Evolutionary conservation across 1,139 yeast species (phyloP).

Genomic region (Lodderomyces elongisporus): DNA sequence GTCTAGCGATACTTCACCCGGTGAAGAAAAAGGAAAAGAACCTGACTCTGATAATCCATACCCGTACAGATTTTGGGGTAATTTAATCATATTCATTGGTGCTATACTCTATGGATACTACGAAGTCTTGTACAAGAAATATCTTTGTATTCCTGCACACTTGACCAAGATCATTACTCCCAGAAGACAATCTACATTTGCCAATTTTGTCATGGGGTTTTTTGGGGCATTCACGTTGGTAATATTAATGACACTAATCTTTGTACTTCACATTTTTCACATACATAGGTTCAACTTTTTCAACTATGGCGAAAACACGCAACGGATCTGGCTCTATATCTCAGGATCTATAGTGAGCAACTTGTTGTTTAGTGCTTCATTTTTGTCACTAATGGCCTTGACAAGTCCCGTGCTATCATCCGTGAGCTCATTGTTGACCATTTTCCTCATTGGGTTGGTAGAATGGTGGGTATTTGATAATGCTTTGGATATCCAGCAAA

Average conservation of each 20-base stretch:
- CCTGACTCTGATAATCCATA: constrained; percentile 26
- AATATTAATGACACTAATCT: constrained; percentile 46
- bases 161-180: constrained; percentile 40
- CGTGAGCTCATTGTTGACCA: constrained; percentile 75
- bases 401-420: constrained; percentile 84
- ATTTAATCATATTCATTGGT: constrained; percentile 68
- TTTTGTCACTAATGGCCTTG: constrained; percentile 73
- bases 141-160: constrained; percentile 68
- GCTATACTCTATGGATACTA: constrained; percentile 80
- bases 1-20: background rate
- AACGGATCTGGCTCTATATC: constrained; percentile 40
- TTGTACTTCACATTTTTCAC: constrained; percentile 49
- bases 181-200: constrained; percentile 43
- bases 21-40: constrained; percentile 23
- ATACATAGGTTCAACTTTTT: constrained; percentile 59
- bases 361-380: constrained; percentile 64
- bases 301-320: constrained; percentile 33
- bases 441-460: constrained; percentile 71
- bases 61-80: constrained; percentile 67
- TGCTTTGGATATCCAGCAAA: constrained; percentile 41
- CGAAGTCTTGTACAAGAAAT: constrained; percentile 76
- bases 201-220: constrained; percentile 44
- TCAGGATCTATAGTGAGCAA: constrained; percentile 55
- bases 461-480: constrained; percentile 73
- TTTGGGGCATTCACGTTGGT: constrained; percentile 58